Evolutionary conservation across 164 flowering plant species (phyloP), one percentile per base, ranked within the genome.

Genomic region (Protea cynaroides): DNA sequence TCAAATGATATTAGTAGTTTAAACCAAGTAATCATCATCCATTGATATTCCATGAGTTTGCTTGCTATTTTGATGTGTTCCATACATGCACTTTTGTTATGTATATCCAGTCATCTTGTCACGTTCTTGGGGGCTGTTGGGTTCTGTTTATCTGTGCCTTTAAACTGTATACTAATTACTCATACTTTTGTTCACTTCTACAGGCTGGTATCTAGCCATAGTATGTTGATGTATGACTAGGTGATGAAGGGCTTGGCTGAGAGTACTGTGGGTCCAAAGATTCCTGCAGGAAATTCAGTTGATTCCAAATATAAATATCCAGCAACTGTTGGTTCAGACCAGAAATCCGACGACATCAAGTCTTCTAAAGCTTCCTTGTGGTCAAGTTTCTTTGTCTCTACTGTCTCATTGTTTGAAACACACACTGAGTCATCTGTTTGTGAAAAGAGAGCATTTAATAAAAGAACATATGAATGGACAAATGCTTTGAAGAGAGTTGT

Each of bases 171-270:
- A 49, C 29, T 37, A 37, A 23, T 18, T 46, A 44, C 17, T 17
- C n/a, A n/a, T n/a, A 24, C 9, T 19, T 67, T 40, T 58, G 47
- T 51, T 40, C 11, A 47, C 38, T 59, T 65, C 61, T 56, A 58
- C 19, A 51, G 60, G 53, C 69, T 19, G 46, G 21, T 49, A n/a
- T 60, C 29, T 9, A 29, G 34, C 37, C 58, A 25, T 61, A 57
- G 29, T 58, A 56, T 52, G 25, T 61, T 54, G 56, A 51, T 69
- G 55, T 58, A 65, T 68, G 80, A 67, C 65, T 77, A 75, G 84
- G 82, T 82, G 74, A 85, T 85, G 93, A 85, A 81, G 83, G 77
- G 78, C 63, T 76, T 77, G 59, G 69, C 68, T 71, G 84, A 83
- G 44, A 71, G 52, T 67, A 65, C 53, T 79, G 74, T 57, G 68